Evolutionary conservation across 305 asterid genomes (phyloP), one percentile per base, ranked within the genome.

Genomic region (Striga hermonthica): DNA sequence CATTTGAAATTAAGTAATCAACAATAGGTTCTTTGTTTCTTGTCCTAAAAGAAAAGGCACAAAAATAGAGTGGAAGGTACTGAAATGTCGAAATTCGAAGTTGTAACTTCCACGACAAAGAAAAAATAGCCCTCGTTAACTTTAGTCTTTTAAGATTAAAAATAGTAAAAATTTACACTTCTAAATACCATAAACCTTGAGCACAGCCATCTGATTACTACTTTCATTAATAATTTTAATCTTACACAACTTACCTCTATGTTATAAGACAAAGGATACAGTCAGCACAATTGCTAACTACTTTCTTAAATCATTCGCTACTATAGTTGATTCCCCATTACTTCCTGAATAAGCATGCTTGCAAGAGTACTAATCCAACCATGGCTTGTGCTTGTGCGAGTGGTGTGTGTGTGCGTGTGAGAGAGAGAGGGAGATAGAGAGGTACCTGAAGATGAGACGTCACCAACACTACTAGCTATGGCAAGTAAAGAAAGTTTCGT

Each of bases 401-500:
- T 22, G 31, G 31, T 22, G 31, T 22, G 31, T 22, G 2, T 22
- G 31, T 22, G 22, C 57, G 68, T 34, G 31, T 22, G 12, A 64
- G 55, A 62, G 38, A 54, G 38, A 54, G 15, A 34, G 55, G 12
- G 49, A 13, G 45, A 47, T 47, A 59, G 36, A 4, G 57, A 60
- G 64, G 39, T 86, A 84, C 95, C 87, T 72, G 85, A 62, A 65
- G 80, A 66, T 64, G 77, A 77, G 53, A 37, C 64, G 70, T 81
- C 81, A 67, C 75, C 82, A 81, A 79, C 76, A 74, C 75, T 61
- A 78, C 87, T 77, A 80, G 88, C 81, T 38, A 82, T 50, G 66
- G 83, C 87, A 76, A 83, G 80, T 72, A 90, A 72, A 57, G 81
- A 80, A 60, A 74, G 85, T 74, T 69, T 62, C 40, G 81, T 81